phyloP scores from a whole-genome alignment of 1,139 yeast species.

The Yamadazyma membranifaciens region DNA sequence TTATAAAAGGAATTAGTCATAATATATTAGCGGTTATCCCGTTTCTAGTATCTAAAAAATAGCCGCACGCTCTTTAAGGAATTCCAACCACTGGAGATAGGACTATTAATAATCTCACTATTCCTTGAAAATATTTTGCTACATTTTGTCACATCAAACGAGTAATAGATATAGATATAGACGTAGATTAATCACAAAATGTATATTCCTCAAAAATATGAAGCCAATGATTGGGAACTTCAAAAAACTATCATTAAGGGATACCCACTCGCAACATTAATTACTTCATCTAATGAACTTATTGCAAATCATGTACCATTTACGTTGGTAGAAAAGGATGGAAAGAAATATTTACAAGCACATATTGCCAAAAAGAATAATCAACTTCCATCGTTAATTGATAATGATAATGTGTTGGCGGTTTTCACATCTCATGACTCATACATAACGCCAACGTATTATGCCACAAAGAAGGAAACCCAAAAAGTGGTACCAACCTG shows the following conservation, averaged over 20 bases:
- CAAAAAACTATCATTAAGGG: conserved; percentile 42
- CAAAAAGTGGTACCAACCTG: conserved; percentile 72
- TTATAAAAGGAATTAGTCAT: no score
- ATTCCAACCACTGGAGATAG: no score
- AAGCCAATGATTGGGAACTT: conserved; percentile 35
- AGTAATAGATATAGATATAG: background rate
- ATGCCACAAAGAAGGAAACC: conserved; percentile 54
- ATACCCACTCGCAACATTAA: conserved; percentile 54
- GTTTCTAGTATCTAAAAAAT: no score
- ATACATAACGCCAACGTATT: conserved; percentile 63
- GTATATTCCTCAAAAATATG: conserved; percentile 32
- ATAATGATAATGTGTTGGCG: conserved; percentile 44
- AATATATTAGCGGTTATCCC: no score
- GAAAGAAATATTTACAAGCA: conserved; percentile 46
- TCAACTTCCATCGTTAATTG: conserved; percentile 46
- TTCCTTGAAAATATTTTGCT: background rate
- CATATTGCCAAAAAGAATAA: conserved; percentile 59
- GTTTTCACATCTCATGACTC: conserved; percentile 55
- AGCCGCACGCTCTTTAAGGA: no score
- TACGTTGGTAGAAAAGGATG: conserved; percentile 37
- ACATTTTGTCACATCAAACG: background rate
- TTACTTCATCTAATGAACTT: conserved; percentile 40
- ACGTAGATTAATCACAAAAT: conserved; percentile 11
- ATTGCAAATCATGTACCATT: conserved; percentile 65
- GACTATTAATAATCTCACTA: no score